Evolutionary conservation across 306 rosid genomes (phyloP), one percentile per base, ranked within the genome.

Genomic region (Abrus pulchellus): DNA sequence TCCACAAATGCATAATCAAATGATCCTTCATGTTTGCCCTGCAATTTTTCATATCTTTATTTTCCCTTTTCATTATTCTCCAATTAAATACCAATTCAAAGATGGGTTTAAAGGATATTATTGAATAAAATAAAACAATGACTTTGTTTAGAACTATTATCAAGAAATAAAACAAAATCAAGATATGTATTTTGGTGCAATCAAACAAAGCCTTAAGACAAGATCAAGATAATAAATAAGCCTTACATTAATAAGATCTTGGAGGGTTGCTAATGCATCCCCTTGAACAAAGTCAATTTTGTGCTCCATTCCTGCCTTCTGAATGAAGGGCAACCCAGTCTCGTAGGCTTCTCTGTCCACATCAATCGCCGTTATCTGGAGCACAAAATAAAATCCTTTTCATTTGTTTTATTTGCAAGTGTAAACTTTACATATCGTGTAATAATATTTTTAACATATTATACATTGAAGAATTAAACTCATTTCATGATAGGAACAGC

Each of bases 1-100:
- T 92, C 97, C 75, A 87, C 97, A 64, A 90, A 90, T 8, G 68
- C 90, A 74, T 83, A 88, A 76, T 92, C 97, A 73, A 82, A 92
- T 1, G 68, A 69, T 20, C 75, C 91, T 77, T 86, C 88, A 57
- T 90, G 66, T n/a, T 79, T 68, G 3, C 40, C 85, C 86, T 84
- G 82, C 75, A 50, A 49, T 45, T 53, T 74, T 9, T 75, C 0
- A 1, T 3, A 3, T 44, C 44, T 68, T 67, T 56, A 10, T 5
- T 47, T 69, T 12, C 7, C 30, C 12, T 11, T 47, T 69, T 12
- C 12, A 48, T 12, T 7, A 48, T 7, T 68, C n/a, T 32, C 3
- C 43, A 32, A 36, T 36, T 36, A 1, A 60, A 9, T 59, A 59
- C 29, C 2, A 59, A 28, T 59, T 59, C 38, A 9, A 57, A 9